Evolutionary conservation across 2,329 filamentous ascomycete species (phyloP).

Genomic region (Botrytis galanthina): DNA sequence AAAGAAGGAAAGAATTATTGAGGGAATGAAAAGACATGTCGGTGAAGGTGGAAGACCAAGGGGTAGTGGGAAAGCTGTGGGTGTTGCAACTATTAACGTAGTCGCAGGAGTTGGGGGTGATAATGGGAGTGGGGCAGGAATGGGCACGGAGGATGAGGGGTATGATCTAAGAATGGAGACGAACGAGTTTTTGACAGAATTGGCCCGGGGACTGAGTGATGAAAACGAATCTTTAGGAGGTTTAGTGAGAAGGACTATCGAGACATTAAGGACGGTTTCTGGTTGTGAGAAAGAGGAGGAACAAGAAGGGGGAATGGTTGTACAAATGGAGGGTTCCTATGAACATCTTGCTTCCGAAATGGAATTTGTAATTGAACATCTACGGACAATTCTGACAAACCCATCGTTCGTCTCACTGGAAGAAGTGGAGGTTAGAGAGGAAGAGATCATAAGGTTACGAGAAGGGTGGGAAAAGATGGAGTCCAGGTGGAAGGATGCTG

Average conservation of each 20-base stretch:
- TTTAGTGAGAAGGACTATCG: conserved; percentile 68
- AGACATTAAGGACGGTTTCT: conserved; percentile 68
- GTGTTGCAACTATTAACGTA: conserved; percentile 56
- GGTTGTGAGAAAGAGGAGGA: conserved; percentile 48
- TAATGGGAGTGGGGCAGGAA: conserved; percentile 25
- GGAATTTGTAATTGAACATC: conserved; percentile 73
- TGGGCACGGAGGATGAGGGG: conserved; percentile 46
- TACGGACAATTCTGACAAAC: conserved; percentile 83
- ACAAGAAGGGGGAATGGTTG: conserved; percentile 33
- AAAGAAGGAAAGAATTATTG: conserved; percentile 85
- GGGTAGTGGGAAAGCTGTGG: conserved; percentile 54
- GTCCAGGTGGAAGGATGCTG: conserved; percentile 81
- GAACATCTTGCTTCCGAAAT: conserved; percentile 71
- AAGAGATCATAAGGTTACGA: conserved; percentile 80
- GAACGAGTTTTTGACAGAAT: conserved; percentile 81
- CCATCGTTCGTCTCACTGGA: conserved; percentile 95
- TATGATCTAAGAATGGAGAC: conserved; percentile 82
- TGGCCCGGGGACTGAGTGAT: conserved; percentile 80
- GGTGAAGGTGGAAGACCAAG: conserved; percentile 65
- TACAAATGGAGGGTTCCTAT: conserved; percentile 44
- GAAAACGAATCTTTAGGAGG: conserved; percentile 83
- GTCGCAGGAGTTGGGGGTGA: conserved; percentile 52
- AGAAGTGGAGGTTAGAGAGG: conserved; percentile 87
- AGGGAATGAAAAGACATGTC: conserved; percentile 83
- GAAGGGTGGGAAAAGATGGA: conserved; percentile 95